Conservation (phyloP, 257 asterid species). For the Solanum medicagineum region DNA sequence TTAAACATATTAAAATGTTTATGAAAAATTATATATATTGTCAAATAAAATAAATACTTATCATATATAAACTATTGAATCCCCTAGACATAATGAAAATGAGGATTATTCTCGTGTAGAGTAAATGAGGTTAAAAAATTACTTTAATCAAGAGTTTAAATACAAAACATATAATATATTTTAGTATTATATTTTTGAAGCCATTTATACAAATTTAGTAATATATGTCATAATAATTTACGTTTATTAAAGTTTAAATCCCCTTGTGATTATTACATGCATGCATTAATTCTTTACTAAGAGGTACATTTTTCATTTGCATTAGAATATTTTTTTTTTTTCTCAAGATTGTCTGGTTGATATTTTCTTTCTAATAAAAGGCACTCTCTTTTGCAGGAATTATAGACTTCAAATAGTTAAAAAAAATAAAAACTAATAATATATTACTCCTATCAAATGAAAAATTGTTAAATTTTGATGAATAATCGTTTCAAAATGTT, state of each 20-base stretch:
- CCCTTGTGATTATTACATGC: neutral
- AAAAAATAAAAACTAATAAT: neutral
- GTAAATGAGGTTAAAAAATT: neutral
- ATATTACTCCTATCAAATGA: neutral
- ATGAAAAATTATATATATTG: neutral
- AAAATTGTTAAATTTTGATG: neutral
- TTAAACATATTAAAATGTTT: neutral
- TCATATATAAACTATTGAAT: neutral
- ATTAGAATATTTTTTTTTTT: neutral
- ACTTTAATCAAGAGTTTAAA: neutral
- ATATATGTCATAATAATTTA: neutral
- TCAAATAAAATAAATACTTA: neutral
- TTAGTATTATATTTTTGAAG: neutral
- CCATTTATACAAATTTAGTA: neutral
- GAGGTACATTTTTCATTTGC: neutral
- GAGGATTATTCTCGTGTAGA: neutral
- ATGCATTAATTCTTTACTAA: neutral
- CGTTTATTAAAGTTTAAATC: neutral
- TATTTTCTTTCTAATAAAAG: neutral
- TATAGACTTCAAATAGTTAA: neutral
- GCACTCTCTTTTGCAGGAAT: neutral
- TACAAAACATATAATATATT: neutral
- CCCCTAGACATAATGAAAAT: neutral
- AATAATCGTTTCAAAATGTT: too few relatives aligned
- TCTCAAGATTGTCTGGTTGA: neutral